Percentiles rank a stretch among this genome's conserved stretches.
These are phyloP conservation scores for Trichoderma sp. DNA, from an alignment of 2,329 filamentous ascomycete species.

Conservation along the genomic window DNA sequence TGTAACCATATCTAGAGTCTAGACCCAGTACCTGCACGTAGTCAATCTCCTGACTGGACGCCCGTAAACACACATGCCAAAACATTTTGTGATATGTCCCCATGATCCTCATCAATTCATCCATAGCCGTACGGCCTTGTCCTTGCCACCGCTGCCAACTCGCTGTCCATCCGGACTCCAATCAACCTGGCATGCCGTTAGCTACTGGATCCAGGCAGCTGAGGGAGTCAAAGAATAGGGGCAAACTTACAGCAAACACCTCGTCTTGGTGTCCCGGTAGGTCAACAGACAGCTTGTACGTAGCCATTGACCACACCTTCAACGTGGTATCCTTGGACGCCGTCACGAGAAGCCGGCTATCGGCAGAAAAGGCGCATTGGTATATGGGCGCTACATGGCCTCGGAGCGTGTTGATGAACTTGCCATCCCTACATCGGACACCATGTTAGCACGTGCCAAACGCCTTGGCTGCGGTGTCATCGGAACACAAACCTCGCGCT, in stretches of 20 bases:
- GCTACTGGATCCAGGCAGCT: background rate
- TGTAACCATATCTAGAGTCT: constrained; percentile 17
- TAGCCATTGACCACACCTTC: constrained; percentile 91
- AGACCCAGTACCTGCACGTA: constrained; percentile 20
- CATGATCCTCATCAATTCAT: constrained; percentile 52
- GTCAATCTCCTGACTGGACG: constrained; percentile 3
- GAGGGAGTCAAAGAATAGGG: background rate
- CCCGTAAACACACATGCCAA: constrained; percentile 16
- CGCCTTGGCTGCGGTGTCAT: background rate
- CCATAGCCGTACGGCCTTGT: constrained; percentile 75
- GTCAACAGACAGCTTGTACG: constrained; percentile 77
- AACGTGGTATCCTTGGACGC: constrained; percentile 90
- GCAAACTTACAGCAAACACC: constrained; percentile 69
- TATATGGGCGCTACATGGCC: constrained; percentile 92
- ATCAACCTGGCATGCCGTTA: constrained; percentile 57
- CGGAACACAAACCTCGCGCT: constrained; percentile 61
- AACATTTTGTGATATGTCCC: background rate
- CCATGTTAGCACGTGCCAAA: constrained; percentile 29
- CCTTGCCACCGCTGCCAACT: constrained; percentile 89
- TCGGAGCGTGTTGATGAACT: constrained; percentile 83
- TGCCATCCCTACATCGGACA: constrained; percentile 55
- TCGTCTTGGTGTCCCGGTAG: constrained; percentile 89
- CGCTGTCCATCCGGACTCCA: constrained; percentile 90
- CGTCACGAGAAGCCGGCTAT: constrained; percentile 85
- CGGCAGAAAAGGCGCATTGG: constrained; percentile 88